Evolutionary conservation across 164 flowering plant species (phyloP).

Genomic region (Vitis rupestris): DNA sequence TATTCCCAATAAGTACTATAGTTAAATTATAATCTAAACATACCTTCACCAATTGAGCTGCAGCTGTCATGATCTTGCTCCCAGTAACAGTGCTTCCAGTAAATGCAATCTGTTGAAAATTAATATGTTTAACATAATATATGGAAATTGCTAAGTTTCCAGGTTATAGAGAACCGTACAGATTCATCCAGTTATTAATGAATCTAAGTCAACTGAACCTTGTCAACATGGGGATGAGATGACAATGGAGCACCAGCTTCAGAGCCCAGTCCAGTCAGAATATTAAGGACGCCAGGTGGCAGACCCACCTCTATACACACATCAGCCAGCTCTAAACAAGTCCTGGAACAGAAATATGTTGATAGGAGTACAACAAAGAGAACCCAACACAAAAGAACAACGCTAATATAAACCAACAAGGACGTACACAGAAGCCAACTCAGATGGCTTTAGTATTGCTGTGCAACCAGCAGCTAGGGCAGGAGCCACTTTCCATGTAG

Average conservation of each 20-base stretch:
- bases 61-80: conserved; percentile 83
- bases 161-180: background rate
- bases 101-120: conserved; percentile 72
- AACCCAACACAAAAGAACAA: conserved; percentile 5
- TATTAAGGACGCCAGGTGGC: conserved; percentile 90
- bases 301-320: conserved; percentile 86
- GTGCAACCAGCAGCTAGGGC: conserved; percentile 98
- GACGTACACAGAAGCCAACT: conserved; percentile 83
- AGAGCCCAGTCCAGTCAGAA: conserved; percentile 86
- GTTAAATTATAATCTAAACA: conserved; percentile 5
- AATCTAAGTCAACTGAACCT: conserved; percentile 44
- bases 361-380: background rate
- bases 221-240: conserved; percentile 90
- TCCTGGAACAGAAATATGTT: conserved; percentile 43
- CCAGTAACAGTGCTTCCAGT: conserved; percentile 95
- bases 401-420: conserved; percentile 1
- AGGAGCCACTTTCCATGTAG: conserved; percentile 98
- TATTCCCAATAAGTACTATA: background rate
- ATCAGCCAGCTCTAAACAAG: conserved; percentile 94
- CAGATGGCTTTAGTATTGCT: conserved; percentile 94
- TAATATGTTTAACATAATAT: background rate
- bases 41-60: conserved; percentile 89
- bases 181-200: background rate
- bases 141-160: background rate
- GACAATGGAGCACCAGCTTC: conserved; percentile 99